phyloP scores from a whole-genome alignment of 441 rosid genomes.

The Populus hybrid region DNA sequence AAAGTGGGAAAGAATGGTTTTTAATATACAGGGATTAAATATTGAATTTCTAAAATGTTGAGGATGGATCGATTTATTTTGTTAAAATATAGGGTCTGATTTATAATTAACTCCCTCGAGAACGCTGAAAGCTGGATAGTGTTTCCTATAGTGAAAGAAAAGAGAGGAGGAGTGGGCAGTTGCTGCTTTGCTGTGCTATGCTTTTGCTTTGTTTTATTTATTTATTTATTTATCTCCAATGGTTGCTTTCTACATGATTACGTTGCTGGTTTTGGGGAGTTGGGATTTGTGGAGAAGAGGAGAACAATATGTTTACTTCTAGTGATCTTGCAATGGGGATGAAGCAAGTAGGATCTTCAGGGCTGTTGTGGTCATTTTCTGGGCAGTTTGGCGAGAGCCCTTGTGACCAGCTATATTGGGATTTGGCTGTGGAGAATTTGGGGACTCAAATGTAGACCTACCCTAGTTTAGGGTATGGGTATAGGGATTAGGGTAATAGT shows the following conservation, averaged over 20 bases:
- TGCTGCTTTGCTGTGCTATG: conserved; percentile 4
- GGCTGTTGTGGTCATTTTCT: background rate
- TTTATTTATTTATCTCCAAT: background rate
- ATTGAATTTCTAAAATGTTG: background rate
- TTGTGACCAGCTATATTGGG: background rate
- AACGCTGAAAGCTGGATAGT: conserved; percentile 30
- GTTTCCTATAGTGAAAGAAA: background rate
- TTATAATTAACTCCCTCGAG: conserved; percentile 20
- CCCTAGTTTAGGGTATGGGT: background rate
- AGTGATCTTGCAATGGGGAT: background rate
- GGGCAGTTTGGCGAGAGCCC: too few relatives aligned
- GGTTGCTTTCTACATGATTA: background rate
- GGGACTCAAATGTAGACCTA: background rate
- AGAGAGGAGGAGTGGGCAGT: background rate
- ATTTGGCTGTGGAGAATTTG: background rate
- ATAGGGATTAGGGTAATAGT: background rate
- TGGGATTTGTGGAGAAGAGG: background rate
- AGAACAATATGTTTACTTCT: background rate
- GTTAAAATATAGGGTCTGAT: too few relatives aligned
- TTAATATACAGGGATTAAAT: too few relatives aligned
- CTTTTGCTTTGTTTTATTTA: conserved; percentile 16
- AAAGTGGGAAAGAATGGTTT: background rate
- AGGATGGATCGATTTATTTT: background rate
- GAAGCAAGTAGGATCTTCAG: background rate
- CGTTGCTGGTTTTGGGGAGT: background rate